Evolutionary conservation across 257 asterid species (phyloP).

Genomic region (Henckelia pumila): DNA sequence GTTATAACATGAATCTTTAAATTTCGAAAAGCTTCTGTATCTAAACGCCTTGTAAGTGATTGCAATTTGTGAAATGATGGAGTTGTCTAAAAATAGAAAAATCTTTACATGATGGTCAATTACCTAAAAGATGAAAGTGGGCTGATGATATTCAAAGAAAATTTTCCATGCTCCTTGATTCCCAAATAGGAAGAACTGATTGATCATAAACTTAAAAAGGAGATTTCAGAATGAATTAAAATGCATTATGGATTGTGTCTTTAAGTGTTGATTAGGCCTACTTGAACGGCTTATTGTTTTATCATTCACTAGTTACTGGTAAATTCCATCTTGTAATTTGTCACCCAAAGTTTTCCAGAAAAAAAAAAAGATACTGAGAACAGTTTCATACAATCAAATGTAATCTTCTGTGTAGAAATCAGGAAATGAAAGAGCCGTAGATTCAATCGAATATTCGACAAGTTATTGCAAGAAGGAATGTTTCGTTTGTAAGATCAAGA

Average conservation of each 20-base stretch:
- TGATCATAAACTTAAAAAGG: not conserved
- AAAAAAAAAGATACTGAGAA: too few relatives aligned
- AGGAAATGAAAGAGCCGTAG: not conserved
- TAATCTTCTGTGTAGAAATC: too few relatives aligned
- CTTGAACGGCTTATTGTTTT: not conserved
- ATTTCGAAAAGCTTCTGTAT: not conserved
- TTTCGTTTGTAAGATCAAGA: slow-evolving; percentile 1
- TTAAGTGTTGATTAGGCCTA: not conserved
- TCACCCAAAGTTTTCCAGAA: too few relatives aligned
- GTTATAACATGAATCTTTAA: not conserved
- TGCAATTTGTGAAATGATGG: not conserved
- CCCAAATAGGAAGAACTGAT: too few relatives aligned
- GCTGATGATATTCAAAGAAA: not conserved
- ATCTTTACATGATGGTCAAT: not conserved
- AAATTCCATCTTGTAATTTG: too few relatives aligned
- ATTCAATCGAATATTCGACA: not conserved
- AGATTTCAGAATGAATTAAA: not conserved
- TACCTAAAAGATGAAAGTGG: not conserved
- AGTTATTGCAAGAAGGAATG: not conserved
- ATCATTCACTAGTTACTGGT: too few relatives aligned
- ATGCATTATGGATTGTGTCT: not conserved
- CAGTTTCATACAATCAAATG: too few relatives aligned
- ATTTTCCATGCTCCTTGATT: too few relatives aligned
- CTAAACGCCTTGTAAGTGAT: not conserved
- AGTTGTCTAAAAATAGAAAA: too few relatives aligned